Percentiles rank a stretch among this genome's conserved stretches.
Evolutionary conservation across 441 rosid genomes (phyloP).

Genomic region (Pelargonium fulgidum): DNA sequence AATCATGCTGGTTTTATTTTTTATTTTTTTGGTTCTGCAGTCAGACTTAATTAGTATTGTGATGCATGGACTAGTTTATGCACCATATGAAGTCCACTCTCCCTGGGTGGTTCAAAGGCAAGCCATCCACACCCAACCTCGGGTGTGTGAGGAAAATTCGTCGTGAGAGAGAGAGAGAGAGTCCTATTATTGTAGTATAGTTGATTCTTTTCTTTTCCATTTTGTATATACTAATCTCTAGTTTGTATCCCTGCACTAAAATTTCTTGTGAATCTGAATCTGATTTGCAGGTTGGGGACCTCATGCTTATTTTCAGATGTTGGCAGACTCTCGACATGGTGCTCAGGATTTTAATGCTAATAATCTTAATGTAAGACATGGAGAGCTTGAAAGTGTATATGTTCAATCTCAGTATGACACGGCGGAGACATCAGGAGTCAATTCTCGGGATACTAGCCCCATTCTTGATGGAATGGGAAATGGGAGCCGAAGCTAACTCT

Average conservation of each 20-base stretch:
- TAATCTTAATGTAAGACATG: not conserved
- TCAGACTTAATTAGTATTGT: no score
- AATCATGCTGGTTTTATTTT: no score
- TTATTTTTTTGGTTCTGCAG: no score
- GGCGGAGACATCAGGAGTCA: not conserved
- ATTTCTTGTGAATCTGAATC: not conserved
- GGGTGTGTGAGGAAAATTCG: no score
- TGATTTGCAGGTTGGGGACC: slow-evolving; percentile 66
- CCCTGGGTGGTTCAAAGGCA: no score
- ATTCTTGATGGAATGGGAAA: not conserved
- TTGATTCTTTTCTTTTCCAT: not conserved
- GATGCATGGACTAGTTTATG: no score
- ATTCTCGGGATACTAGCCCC: not conserved
- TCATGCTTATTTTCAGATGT: slow-evolving; percentile 54
- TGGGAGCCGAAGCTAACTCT: not conserved
- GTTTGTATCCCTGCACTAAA: not conserved
- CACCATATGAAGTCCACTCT: no score
- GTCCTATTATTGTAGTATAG: not conserved
- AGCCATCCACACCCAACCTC: no score
- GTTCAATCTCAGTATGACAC: not conserved
- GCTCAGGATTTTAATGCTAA: not conserved
- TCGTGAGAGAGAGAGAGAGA: no score
- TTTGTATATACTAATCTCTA: not conserved
- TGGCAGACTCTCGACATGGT: slow-evolving; percentile 26
- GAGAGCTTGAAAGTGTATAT: not conserved